These are phyloP conservation scores for Ceratobasidium theobromae DNA, from an alignment of 1,284 basidiomycete species.

Conservation along the genomic window DNA sequence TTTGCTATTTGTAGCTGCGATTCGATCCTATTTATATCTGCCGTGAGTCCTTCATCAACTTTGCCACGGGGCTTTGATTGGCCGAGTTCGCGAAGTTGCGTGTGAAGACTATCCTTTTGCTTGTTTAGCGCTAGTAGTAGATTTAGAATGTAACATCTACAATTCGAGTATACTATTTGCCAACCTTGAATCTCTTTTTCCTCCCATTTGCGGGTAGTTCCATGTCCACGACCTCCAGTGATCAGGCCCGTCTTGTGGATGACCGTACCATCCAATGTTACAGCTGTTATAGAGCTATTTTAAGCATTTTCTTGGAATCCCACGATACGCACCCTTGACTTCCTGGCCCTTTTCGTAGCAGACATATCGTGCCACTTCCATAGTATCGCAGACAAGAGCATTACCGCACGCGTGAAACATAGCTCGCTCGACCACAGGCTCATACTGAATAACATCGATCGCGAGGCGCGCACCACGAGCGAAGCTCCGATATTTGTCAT, in stretches of 20 bases:
- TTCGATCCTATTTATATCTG: conserved; percentile 79
- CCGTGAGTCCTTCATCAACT: conserved; percentile 77
- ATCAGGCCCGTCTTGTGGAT: conserved; percentile 98
- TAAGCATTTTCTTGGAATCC: background rate
- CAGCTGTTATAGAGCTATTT: conserved; percentile 57
- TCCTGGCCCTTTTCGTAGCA: conserved; percentile 94
- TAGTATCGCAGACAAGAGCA: conserved; percentile 90
- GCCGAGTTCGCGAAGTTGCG: conserved; percentile 78
- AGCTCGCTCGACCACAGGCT: conserved; percentile 83
- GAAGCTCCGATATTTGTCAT: conserved; percentile 92
- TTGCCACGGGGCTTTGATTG: conserved; percentile 80
- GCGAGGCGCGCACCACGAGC: conserved; percentile 90
- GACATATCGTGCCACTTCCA: conserved; percentile 88
- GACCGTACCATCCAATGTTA: conserved; percentile 94
- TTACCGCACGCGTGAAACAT: conserved; percentile 97
- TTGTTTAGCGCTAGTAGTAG: background rate
- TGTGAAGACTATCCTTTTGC: conserved; percentile 69
- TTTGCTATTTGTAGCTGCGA: conserved; percentile 67
- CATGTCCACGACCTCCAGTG: conserved; percentile 87
- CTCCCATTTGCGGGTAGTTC: conserved; percentile 81
- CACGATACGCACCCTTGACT: conserved; percentile 74
- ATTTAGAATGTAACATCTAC: background rate
- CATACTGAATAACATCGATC: conserved; percentile 91
- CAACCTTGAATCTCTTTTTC: conserved; percentile 88
- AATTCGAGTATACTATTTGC: conserved; percentile 31